These are phyloP conservation scores for Camellia lanceoleosa DNA, from an alignment of 148 eudicot species.

Conservation along the genomic window DNA sequence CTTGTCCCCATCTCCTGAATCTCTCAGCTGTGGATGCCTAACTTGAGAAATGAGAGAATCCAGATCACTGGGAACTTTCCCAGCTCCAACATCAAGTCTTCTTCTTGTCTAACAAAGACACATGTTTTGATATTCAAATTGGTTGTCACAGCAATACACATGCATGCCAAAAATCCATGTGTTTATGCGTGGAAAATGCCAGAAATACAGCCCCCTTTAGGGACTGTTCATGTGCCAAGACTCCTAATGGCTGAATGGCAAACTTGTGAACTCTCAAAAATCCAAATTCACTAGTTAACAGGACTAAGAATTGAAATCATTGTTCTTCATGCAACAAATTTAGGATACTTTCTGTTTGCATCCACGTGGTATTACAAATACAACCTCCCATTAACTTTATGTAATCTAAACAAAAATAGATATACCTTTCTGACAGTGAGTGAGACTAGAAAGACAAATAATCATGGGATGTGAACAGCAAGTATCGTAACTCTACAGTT, in stretches of 20 bases:
- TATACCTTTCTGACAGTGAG: background rate
- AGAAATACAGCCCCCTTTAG: background rate
- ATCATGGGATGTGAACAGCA: background rate
- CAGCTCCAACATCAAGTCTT: constrained; percentile 52
- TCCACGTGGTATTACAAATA: background rate
- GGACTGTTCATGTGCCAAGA: background rate
- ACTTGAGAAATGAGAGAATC: constrained; percentile 58
- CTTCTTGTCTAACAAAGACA: constrained; percentile 56
- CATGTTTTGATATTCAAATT: constrained; percentile 18
- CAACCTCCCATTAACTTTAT: background rate
- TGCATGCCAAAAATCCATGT: constrained; percentile 1
- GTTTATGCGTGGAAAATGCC: background rate
- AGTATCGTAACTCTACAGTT: background rate
- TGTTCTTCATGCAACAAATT: background rate
- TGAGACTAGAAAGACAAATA: background rate
- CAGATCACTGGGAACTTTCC: constrained; percentile 28
- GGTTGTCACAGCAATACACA: background rate
- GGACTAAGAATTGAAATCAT: background rate
- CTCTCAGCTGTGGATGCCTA: constrained; percentile 49
- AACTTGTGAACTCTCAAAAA: background rate
- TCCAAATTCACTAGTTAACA: background rate
- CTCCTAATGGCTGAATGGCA: background rate
- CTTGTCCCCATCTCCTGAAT: constrained; percentile 62
- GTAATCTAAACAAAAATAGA: background rate
- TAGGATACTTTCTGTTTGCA: background rate